phyloP scores from a whole-genome alignment of 495 filamentous ascomycete genomes.

The Aspergillus sclerotiicarbonarius region DNA sequence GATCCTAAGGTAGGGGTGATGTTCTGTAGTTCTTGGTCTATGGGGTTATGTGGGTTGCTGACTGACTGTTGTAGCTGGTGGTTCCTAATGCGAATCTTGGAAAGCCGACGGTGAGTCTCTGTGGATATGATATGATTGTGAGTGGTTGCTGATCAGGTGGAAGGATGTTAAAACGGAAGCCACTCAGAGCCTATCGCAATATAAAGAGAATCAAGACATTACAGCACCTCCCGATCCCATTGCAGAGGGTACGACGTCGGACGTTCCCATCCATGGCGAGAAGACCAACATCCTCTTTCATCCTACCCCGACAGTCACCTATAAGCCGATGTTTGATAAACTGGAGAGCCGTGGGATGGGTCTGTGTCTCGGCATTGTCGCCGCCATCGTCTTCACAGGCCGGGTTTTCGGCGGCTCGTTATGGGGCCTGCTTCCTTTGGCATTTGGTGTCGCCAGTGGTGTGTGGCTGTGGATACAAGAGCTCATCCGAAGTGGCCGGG shows the following conservation, averaged over 20 bases:
- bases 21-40: neutral
- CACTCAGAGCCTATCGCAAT: constrained; percentile 65
- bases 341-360: constrained; percentile 69
- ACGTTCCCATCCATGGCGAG: constrained; percentile 93
- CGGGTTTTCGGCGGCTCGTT: constrained; percentile 75
- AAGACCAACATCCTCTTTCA: constrained; percentile 97
- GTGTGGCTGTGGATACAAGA: constrained; percentile 89
- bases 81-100: constrained; percentile 86
- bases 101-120: constrained; percentile 59
- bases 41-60: neutral
- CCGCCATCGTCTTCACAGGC: constrained; percentile 73
- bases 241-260: constrained; percentile 72
- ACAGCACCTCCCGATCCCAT: constrained; percentile 90
- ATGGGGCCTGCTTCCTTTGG: constrained; percentile 71
- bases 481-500: constrained; percentile 73
- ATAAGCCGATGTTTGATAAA: constrained; percentile 76
- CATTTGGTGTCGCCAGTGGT: constrained; percentile 64
- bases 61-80: constrained; percentile 54
- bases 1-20: constrained; percentile 55
- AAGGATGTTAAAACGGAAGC: constrained; percentile 60
- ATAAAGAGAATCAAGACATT: constrained; percentile 80
- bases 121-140: neutral
- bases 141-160: constrained; percentile 20
- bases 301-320: constrained; percentile 83
- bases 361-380: constrained; percentile 65